Base-by-base conservation (phyloP, 2,329 filamentous ascomycete genomes). In the Nigrospora oryzae region DNA sequence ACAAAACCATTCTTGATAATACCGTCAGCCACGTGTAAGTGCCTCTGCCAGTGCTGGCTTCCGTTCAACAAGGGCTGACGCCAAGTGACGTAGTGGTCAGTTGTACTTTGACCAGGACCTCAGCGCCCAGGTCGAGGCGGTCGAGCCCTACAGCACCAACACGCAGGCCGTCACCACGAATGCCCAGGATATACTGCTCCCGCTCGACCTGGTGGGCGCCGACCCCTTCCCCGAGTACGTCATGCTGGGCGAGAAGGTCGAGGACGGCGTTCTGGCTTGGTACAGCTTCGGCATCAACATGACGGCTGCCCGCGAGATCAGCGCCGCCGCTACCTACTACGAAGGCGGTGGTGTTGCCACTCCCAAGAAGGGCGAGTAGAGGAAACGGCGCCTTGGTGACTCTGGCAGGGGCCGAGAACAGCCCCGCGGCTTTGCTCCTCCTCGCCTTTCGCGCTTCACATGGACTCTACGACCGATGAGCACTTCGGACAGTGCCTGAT, bases 71-170 rank as follows among this genome's bases (percentile, higher is more conserved):
- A 28, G 10, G 23, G 10, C 23, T 28, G 23, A 28, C 23, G 2
- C 23, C 23, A 2, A 5, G 23, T 28, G 5, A 10, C 7, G 23
- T 7, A 28, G 23, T 28, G 80, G 81, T n/a, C 81, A 86, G 58
- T 56, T 81, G 42, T 84, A 80, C 69, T 80, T 81, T 57, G 78
- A 83, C 58, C 74, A 83, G 56, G 66, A 68, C 49, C 71, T 84
- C 10, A 71, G 78, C 51, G 53, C 54, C 28, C 50, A 34, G 14
- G 73, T 80, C 43, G 70, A 77, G 43, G 55, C 56, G 11, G 62
- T 60, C 1, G 47, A 56, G 0, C 73, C 74, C 0, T 73, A 74
- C 56, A 56, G 46, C 5, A 57, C 55, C 36, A 74, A 73, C 54
- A 64, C 60, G 0, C 63, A 69, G 43, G 42, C 48, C 0, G 35